A percentile compares a stretch with the other conserved stretches of the same genome.
Conservation (phyloP, 352 stramenopile genomes). For the Phytophthora foliorum region DNA sequence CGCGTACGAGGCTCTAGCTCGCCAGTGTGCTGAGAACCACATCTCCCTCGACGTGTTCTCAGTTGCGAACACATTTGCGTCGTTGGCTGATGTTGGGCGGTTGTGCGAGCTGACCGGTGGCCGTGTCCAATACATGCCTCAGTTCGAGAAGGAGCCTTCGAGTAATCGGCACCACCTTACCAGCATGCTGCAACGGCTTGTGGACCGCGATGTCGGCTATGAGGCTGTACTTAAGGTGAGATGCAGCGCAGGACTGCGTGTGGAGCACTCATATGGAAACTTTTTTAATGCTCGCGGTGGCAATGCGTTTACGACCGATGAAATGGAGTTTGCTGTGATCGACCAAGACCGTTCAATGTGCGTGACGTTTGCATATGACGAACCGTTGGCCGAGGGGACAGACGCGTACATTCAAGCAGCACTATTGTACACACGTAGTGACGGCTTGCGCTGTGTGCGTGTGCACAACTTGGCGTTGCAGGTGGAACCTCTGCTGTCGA, state of each 20-base stretch:
- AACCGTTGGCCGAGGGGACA: slow-evolving; percentile 72
- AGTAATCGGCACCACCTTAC: slow-evolving; percentile 85
- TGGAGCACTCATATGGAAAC: slow-evolving; percentile 89
- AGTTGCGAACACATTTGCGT: slow-evolving; percentile 87
- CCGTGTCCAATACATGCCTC: slow-evolving; percentile 86
- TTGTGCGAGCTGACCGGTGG: slow-evolving; percentile 89
- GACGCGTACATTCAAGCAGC: slow-evolving; percentile 91
- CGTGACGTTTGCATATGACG: slow-evolving; percentile 91
- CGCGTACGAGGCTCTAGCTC: slow-evolving; percentile 73
- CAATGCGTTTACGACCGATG: slow-evolving; percentile 75
- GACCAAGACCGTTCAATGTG: slow-evolving; percentile 88
- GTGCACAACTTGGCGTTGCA: slow-evolving; percentile 92
- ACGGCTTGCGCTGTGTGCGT: slow-evolving; percentile 89
- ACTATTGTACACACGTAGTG: slow-evolving; percentile 89
- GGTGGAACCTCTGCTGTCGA: slow-evolving; percentile 80
- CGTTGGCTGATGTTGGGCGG: slow-evolving; percentile 81
- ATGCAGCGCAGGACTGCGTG: slow-evolving; percentile 81
- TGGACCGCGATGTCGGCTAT: slow-evolving; percentile 82
- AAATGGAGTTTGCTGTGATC: slow-evolving; percentile 92
- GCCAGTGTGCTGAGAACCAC: slow-evolving; percentile 77
- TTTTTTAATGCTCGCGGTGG: slow-evolving; percentile 72
- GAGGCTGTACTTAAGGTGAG: slow-evolving; percentile 93
- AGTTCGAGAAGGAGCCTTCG: slow-evolving; percentile 88
- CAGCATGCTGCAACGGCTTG: slow-evolving; percentile 77
- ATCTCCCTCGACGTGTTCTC: slow-evolving; percentile 90